Conservation (phyloP, 257 asterid species). For the Nicotiana tomentosiformis region DNA sequence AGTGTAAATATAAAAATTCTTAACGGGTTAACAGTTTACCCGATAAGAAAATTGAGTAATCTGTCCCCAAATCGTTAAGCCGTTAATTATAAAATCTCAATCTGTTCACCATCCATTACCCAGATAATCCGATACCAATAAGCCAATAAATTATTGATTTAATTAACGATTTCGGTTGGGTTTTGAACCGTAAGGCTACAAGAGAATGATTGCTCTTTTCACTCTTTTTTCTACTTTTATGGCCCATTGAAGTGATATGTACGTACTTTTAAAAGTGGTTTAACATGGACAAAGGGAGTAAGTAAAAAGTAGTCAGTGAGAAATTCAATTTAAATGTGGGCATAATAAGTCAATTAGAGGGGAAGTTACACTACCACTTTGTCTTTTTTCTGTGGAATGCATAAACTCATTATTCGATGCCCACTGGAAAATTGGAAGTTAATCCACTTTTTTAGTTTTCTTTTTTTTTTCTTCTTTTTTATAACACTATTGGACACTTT, state of each 20-base stretch:
- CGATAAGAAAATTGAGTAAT: no score
- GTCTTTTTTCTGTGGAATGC: slow-evolving; percentile 24
- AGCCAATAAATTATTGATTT: no score
- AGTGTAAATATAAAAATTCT: no score
- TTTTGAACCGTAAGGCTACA: background rate
- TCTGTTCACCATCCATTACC: no score
- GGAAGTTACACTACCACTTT: slow-evolving; percentile 5
- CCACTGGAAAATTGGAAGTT: background rate
- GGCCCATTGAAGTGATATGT: background rate
- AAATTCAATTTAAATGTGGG: background rate
- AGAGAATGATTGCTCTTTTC: background rate
- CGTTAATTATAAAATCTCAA: no score
- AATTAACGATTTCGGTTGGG: no score
- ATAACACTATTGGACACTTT: background rate
- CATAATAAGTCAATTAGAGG: slow-evolving; percentile 15
- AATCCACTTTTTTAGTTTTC: background rate
- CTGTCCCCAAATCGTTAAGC: no score
- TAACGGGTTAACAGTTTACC: no score
- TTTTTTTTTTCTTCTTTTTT: no score
- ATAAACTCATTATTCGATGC: background rate
- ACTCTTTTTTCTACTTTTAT: background rate
- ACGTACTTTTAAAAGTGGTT: background rate
- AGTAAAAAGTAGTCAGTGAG: slow-evolving; percentile 10
- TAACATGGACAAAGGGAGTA: slow-evolving; percentile 11
- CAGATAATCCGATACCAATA: no score